Evolutionary conservation across 2,329 filamentous ascomycete genomes (phyloP), one percentile per base, ranked within the genome.

Genomic region (Colletotrichum horii): DNA sequence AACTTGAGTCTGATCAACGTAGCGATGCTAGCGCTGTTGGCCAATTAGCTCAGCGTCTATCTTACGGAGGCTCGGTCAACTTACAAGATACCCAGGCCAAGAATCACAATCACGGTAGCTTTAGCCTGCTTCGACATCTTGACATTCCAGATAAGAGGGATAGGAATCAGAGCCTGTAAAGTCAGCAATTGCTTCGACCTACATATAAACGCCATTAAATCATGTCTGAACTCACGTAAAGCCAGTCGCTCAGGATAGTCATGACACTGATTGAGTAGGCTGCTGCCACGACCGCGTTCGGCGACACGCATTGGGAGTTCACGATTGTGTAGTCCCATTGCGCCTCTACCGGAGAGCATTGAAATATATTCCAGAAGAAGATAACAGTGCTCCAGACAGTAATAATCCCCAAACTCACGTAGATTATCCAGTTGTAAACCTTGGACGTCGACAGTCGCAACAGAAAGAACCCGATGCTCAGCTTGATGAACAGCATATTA

Each of bases 401-500:
- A 70, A 91, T 84, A 38, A 91, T 79, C 48, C 84, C 78, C 60
- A 91, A 81, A 74, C 87, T 88, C 62, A 82, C 78, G 77, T 85
- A 84, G 8, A 91, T 84, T 43, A 87, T 87, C 79, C 85, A 89
- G 26, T 83, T 87, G 79, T 91, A 91, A 24, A 85, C 80, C 62
- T 82, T 86, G 56, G 85, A 82, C 5, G 85, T 84, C 2, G 88
- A 86, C 19, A 91, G 82, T 8, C 88, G 85, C 22, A 91, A 80
- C 11, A 90, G 84, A 75, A 90, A 90, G 74, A 90, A 82, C 38
- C 86, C 87, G 65, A 91, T 90, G 81, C 89, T 89, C 66, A 91
- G 81, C 81, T 91, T 91, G 81, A 90, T 87, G 75, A 91, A 87
- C 85, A 90, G 87, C 89, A 91, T 91, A 76, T 89, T 85, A 12